These are phyloP conservation scores for Carex parvula DNA, from an alignment of 176 grass and related monocot genomes.

Conservation along the genomic window DNA sequence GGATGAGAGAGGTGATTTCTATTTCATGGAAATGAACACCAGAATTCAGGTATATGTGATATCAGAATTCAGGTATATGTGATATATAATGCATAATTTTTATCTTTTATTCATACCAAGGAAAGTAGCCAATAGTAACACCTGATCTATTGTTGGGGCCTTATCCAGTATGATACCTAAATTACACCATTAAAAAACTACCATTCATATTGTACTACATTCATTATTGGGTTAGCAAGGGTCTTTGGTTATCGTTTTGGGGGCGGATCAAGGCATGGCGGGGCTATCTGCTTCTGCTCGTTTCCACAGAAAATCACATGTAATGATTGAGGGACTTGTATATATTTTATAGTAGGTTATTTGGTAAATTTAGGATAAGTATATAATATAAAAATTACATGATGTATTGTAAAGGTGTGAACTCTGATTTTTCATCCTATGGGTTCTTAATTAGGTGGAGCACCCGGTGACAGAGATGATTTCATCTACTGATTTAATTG, in stretches of 20 bases:
- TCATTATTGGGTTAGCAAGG: background rate
- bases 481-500: slow-evolving; percentile 51
- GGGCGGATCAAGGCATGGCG: no score
- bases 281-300: background rate
- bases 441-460: slow-evolving; percentile 34
- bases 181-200: background rate
- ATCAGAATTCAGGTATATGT: no score
- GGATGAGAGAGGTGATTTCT: slow-evolving; percentile 49
- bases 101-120: slow-evolving; percentile 1
- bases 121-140: background rate
- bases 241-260: background rate
- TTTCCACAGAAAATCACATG: background rate
- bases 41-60: slow-evolving; percentile 62
- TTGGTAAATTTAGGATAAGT: background rate
- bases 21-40: slow-evolving; percentile 61
- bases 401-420: background rate
- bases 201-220: background rate
- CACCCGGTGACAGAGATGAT: slow-evolving; percentile 58
- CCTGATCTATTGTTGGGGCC: background rate
- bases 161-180: background rate
- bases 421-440: background rate
- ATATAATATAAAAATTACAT: background rate
- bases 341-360: background rate
- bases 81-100: background rate
- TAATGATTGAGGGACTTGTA: background rate